Conservation (phyloP, 176 grass and related monocot species). For the Juncus effusus region DNA sequence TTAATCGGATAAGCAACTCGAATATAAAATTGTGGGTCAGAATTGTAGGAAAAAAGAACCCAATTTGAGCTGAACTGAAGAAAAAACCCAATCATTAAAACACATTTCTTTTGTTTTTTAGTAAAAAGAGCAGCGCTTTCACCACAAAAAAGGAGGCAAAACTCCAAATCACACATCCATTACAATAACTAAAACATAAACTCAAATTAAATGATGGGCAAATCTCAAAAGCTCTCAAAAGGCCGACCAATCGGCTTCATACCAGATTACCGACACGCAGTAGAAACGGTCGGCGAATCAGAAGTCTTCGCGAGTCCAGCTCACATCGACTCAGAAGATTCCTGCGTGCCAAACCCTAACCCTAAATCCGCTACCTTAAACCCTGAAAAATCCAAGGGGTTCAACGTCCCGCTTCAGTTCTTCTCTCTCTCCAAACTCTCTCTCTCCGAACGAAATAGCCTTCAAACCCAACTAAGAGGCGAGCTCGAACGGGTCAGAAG, state of each 20-base stretch:
- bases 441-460: constrained; percentile 38
- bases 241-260: constrained; percentile 66
- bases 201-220: constrained; percentile 65
- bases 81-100: no score
- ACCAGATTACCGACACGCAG: constrained; percentile 67
- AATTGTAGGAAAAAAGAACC: no score
- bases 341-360: constrained; percentile 45
- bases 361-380: constrained; percentile 59
- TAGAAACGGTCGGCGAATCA: constrained; percentile 65
- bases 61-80: no score
- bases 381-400: constrained; percentile 28
- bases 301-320: constrained; percentile 46
- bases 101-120: no score
- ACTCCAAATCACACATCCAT: not conserved
- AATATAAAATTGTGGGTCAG: no score
- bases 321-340: constrained; percentile 62
- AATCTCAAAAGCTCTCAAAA: constrained; percentile 85
- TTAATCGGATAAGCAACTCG: no score
- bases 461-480: constrained; percentile 44
- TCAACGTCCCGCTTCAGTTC: constrained; percentile 43
- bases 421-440: constrained; percentile 57
- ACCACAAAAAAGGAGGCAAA: constrained; percentile 1
- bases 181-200: not conserved
- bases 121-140: not conserved
- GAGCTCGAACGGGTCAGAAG: constrained; percentile 57